phyloP scores from a whole-genome alignment of 345 rosid genomes.

The Orychophragmus violaceus region DNA sequence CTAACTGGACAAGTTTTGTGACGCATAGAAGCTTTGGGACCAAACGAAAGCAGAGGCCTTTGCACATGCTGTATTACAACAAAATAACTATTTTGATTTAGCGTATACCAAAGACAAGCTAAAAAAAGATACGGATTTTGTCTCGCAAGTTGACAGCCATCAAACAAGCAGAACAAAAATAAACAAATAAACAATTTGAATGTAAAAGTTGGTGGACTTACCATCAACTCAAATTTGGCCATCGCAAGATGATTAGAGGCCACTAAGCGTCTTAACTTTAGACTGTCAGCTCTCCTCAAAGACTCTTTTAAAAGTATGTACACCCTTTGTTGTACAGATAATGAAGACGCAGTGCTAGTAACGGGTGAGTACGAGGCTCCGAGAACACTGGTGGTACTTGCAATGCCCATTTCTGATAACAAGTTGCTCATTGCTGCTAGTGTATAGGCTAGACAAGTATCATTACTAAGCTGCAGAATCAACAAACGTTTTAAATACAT shows the following conservation, averaged over 20 bases:
- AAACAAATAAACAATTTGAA: background rate
- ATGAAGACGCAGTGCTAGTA: conserved; percentile 52
- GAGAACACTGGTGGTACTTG: conserved; percentile 57
- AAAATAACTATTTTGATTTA: conserved; percentile 5
- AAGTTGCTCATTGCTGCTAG: conserved; percentile 85
- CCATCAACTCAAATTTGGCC: conserved; percentile 91
- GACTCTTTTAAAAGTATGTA: conserved; percentile 81
- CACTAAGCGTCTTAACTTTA: conserved; percentile 68
- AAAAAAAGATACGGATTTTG: background rate
- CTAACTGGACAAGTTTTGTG: conserved; percentile 75
- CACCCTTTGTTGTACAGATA: conserved; percentile 83
- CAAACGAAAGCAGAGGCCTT: conserved; percentile 87
- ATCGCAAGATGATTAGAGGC: conserved; percentile 92
- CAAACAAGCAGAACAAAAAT: background rate
- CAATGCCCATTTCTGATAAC: conserved; percentile 78
- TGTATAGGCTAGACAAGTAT: conserved; percentile 93
- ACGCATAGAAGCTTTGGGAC: conserved; percentile 81
- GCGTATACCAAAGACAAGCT: background rate
- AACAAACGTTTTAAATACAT: conserved; percentile 2
- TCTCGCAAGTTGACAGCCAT: background rate
- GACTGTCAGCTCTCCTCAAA: conserved; percentile 77
- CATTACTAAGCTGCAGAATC: conserved; percentile 73
- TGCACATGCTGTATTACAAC: conserved; percentile 74
- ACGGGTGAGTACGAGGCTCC: conserved; percentile 73
- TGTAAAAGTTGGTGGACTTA: conserved; percentile 26